A percentile compares a stretch with the other conserved stretches of the same genome.
Evolutionary conservation across 1,139 yeast species (phyloP).

Genomic region (Nakaseomyces bracarensis): DNA sequence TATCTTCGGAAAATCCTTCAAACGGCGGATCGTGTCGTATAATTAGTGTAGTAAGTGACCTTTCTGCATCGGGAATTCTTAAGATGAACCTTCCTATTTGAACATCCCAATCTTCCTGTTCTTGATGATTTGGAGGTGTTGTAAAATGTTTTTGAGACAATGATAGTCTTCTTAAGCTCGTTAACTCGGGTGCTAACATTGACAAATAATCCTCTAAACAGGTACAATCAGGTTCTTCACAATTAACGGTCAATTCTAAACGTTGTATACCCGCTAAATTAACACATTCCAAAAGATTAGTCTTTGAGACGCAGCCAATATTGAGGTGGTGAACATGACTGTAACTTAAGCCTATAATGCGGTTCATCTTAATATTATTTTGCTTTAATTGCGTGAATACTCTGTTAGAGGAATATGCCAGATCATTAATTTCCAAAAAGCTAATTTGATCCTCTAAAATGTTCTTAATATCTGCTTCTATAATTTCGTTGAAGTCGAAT

Average conservation of each 20-base stretch:
- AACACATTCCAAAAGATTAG: conserved; percentile 26
- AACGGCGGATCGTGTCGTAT: conserved; percentile 47
- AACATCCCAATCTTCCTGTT: conserved; percentile 52
- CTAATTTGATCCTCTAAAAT: conserved; percentile 8
- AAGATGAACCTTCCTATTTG: conserved; percentile 40
- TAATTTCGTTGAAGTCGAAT: background rate
- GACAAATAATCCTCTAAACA: conserved; percentile 39
- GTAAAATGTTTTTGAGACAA: conserved; percentile 39
- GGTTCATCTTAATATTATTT: conserved; percentile 11
- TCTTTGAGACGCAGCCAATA: conserved; percentile 29
- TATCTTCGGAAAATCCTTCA: conserved; percentile 44
- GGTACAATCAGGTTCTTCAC: conserved; percentile 41
- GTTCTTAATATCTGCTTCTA: conserved; percentile 7
- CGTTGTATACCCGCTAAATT: conserved; percentile 29
- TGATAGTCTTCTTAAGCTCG: conserved; percentile 36
- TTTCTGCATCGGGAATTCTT: conserved; percentile 31
- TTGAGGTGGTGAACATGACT: conserved; percentile 38
- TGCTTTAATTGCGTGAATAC: conserved; percentile 30
- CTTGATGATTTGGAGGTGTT: conserved; percentile 39
- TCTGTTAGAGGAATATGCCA: conserved; percentile 34
- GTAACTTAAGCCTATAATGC: conserved; percentile 31
- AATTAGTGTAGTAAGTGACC: conserved; percentile 35
- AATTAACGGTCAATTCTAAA: conserved; percentile 39
- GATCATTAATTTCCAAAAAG: conserved; percentile 26
- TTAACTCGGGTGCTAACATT: conserved; percentile 28